Evolutionary conservation across 306 rosid species (phyloP), one percentile per base, ranked within the genome.

Genomic region (Medicago lupulina): DNA sequence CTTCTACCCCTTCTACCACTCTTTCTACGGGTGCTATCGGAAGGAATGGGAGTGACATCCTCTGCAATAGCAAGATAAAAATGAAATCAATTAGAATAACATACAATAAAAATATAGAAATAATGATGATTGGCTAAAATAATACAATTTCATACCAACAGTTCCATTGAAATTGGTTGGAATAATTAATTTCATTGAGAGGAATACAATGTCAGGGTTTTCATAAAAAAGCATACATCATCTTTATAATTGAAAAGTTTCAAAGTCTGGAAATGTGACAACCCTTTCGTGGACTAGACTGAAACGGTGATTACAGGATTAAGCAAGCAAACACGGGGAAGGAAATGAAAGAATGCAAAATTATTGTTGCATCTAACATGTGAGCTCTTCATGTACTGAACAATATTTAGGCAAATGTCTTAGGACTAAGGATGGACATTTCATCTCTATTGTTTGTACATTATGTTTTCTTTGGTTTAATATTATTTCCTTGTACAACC

Each of bases 11-110:
- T 87, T 76, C 98, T 86, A 15, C 98, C 98, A 76, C 98, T 92
- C 91, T 90, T 92, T 86, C 98, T 87, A 39, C 98, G 96, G 11
- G 98, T 92, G 91, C 96, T 90, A 9, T 92, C 96, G 0, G 96
- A 88, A 2, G 98, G 98, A 80, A 92, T 92, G 6, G 98, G 98
- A 49, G 98, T 92, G 25, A 90, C 98, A 70, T 92, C 98, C 98
- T 92, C 96, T 92, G 92, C 15, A 86, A 85, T 64, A 73, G 7
- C 7, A 67, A 16, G 0, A 39, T 0, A n/a, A 25, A 68, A 25
- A 39, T 3, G 2, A 68, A 39, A 60, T 16, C 4, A n/a, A 65
- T 47, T 1, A 59, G 43, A 39, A 46, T 18, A 66, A 2, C 36
- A 23, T 16, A 21, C 12, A 67, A 38, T 9, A 0, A 70, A 40